These are phyloP conservation scores for Trypanosoma mega DNA, from an alignment of 208 protist species.

Conservation along the genomic window DNA sequence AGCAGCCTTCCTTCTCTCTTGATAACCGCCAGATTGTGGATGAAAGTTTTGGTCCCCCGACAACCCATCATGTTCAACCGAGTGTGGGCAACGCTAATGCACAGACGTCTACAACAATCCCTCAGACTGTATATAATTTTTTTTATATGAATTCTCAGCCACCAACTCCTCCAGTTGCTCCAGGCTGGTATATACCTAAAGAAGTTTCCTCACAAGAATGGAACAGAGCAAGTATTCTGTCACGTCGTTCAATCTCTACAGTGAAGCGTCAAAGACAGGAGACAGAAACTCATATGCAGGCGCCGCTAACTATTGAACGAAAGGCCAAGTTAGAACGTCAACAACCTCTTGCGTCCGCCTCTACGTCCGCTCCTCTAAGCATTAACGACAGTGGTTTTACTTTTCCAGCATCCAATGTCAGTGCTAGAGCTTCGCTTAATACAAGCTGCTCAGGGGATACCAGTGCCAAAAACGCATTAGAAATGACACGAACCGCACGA, in stretches of 20 bases:
- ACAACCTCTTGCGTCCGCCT: not conserved
- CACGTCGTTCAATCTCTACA: slow-evolving; percentile 12
- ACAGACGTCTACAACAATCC: not conserved
- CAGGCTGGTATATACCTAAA: slow-evolving; percentile 3
- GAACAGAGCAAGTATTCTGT: slow-evolving; percentile 18
- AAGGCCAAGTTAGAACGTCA: not conserved
- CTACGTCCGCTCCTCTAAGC: slow-evolving; percentile 7
- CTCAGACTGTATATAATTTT: slow-evolving; percentile 34
- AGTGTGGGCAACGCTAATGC: not conserved
- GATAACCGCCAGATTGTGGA: not conserved
- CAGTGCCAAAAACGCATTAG: not conserved
- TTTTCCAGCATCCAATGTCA: slow-evolving; percentile 23
- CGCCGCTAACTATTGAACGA: not conserved
- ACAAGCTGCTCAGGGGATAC: slow-evolving; percentile 17
- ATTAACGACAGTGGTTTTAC: slow-evolving; percentile 20
- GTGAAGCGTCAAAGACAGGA: slow-evolving; percentile 7
- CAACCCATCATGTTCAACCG: not conserved
- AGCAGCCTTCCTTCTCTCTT: slow-evolving; percentile 9
- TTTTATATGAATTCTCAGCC: slow-evolving; percentile 26
- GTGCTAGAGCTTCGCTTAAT: slow-evolving; percentile 17
- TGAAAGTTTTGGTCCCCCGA: not conserved
- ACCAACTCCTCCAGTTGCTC: not conserved
- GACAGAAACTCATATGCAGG: not conserved
- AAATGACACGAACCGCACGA: not conserved
- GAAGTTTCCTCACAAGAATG: slow-evolving; percentile 7